These are phyloP conservation scores for Amanita subjunquillea DNA, from an alignment of 768 basidiomycete species.

Conservation along the genomic window DNA sequence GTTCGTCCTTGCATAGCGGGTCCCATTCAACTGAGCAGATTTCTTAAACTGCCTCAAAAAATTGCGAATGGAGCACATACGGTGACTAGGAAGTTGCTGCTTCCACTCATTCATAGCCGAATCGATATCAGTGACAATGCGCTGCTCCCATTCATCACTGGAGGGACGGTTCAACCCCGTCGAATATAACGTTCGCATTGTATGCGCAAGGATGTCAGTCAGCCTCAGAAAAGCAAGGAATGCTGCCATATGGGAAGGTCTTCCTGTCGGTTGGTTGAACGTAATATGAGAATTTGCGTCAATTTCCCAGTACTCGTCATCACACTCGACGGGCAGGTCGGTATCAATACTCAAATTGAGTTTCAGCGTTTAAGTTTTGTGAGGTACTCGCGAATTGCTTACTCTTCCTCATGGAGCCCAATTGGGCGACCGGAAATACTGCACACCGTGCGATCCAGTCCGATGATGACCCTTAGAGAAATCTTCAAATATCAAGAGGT, in stretches of 20 bases:
- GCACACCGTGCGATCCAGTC: conserved; percentile 24
- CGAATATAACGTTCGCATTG: conserved; percentile 46
- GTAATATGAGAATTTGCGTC: conserved; percentile 29
- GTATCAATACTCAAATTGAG: conserved; percentile 41
- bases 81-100: conserved; percentile 44
- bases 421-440: conserved; percentile 54
- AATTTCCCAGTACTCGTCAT: conserved; percentile 36
- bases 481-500: neutral
- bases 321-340: conserved; percentile 53
- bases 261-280: conserved; percentile 55
- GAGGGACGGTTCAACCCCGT: conserved; percentile 24
- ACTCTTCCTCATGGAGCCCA: conserved; percentile 66
- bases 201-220: conserved; percentile 51
- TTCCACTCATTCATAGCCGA: conserved; percentile 54
- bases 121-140: conserved; percentile 51
- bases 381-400: conserved; percentile 13
- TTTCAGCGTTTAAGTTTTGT: neutral
- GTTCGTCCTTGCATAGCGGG: conserved; percentile 19
- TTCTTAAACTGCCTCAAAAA: neutral
- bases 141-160: conserved; percentile 48
- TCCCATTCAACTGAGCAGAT: conserved; percentile 26
- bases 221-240: conserved; percentile 49
- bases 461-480: conserved; percentile 19
- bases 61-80: conserved; percentile 19
- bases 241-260: conserved; percentile 41